Evolutionary conservation across 495 filamentous ascomycete species (phyloP).

Genomic region (Penicillium atrosanguineum): DNA sequence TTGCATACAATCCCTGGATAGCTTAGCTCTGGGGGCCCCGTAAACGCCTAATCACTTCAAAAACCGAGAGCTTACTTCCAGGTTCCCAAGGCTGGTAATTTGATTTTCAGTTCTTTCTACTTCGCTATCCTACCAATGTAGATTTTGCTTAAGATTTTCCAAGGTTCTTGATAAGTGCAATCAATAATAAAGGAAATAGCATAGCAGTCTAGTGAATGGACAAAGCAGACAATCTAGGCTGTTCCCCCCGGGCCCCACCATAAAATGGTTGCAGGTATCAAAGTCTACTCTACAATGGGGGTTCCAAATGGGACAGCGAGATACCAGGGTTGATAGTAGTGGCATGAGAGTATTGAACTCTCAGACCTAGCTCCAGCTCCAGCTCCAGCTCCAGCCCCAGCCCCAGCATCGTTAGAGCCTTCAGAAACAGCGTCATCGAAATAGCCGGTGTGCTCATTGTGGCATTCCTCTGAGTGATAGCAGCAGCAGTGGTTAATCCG

Average conservation of each 20-base stretch:
- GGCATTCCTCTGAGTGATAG: conserved; percentile 1
- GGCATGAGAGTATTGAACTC: not conserved
- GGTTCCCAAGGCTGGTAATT: too few species aligned
- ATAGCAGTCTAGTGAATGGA: not conserved
- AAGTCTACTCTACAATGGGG: not conserved
- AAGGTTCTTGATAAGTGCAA: not conserved
- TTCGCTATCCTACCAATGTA: too few species aligned
- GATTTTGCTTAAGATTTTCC: not conserved
- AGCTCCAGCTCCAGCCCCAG: not conserved
- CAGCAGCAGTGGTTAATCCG: not conserved
- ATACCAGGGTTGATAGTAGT: not conserved
- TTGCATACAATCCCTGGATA: too few species aligned
- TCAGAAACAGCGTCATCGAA: conserved; percentile 8
- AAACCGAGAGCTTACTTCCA: too few species aligned
- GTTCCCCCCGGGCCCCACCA: not conserved
- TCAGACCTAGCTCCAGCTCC: not conserved
- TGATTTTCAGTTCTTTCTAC: too few species aligned
- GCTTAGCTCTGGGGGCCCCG: too few species aligned
- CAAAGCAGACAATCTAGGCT: not conserved
- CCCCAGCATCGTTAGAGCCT: conserved; percentile 2
- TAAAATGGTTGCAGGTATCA: not conserved
- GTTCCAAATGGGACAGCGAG: not conserved
- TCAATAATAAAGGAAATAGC: not conserved
- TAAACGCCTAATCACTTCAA: too few species aligned
- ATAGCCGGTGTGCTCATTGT: not conserved